Percentiles rank a stretch among this genome's conserved stretches.
Conservation (phyloP, 768 basidiomycete genomes). For the Leccinum variicolor region DNA sequence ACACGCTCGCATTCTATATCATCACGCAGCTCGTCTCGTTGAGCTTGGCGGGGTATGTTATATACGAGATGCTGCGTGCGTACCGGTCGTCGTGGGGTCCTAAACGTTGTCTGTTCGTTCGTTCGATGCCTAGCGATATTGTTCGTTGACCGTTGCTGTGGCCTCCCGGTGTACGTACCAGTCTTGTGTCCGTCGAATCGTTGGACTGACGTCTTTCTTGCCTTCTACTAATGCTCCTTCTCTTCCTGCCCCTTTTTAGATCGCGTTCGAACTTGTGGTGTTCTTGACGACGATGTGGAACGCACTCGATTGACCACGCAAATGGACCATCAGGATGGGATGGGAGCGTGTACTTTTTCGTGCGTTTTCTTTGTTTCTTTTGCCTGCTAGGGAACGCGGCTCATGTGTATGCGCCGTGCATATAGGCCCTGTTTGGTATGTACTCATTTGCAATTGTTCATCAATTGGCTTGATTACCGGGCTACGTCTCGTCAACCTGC, state of each 20-base stretch:
- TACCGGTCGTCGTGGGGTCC: neutral
- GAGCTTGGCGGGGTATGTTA: conserved; percentile 22
- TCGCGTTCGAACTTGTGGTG: conserved; percentile 30
- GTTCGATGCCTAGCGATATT: conserved; percentile 14
- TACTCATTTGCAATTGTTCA: neutral
- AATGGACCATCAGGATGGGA: conserved; percentile 19
- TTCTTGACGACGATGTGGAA: conserved; percentile 30
- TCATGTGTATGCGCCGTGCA: neutral
- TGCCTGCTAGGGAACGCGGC: neutral
- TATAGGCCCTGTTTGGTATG: conserved; percentile 26
- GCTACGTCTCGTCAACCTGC: conserved; percentile 21
- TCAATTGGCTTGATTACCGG: neutral
- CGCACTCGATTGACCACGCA: conserved; percentile 25
- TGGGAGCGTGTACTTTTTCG: conserved; percentile 26
- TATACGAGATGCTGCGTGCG: conserved; percentile 27
- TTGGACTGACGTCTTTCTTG: neutral
- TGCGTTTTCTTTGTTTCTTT: conserved; percentile 7
- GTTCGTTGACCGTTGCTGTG: conserved; percentile 22
- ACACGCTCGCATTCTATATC: conserved; percentile 30
- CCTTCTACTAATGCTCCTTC: too few relatives aligned
- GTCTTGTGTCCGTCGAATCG: neutral
- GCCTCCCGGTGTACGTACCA: conserved; percentile 25
- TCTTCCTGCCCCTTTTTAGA: conserved; percentile 9
- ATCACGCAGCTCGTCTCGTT: conserved; percentile 28
- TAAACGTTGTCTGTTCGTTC: neutral